Percentiles rank a stretch among this genome's conserved stretches.
These are phyloP conservation scores for Fusarium citri DNA, from an alignment of 2,329 filamentous ascomycete genomes.

Conservation along the genomic window DNA sequence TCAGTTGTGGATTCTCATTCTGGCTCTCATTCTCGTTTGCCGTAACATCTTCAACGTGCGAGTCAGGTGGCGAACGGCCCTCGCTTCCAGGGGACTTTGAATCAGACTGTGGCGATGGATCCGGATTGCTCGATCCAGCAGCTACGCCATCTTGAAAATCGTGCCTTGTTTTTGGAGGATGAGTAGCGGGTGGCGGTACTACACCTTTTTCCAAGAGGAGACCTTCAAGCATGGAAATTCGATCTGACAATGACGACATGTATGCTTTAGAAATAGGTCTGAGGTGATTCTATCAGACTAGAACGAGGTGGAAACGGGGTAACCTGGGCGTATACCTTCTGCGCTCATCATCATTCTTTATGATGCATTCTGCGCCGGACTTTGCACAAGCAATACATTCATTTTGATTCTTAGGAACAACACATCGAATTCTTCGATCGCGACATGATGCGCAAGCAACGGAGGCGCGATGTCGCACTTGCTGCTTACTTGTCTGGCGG, in stretches of 20 bases:
- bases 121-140: background rate
- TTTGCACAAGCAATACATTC: constrained; percentile 65
- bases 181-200: constrained; percentile 61
- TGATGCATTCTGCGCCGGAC: constrained; percentile 63
- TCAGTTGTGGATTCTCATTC: constrained; percentile 30
- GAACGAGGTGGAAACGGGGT: background rate
- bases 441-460: constrained; percentile 67
- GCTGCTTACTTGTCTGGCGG: constrained; percentile 50
- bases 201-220: constrained; percentile 64
- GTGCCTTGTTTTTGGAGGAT: constrained; percentile 64
- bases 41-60: constrained; percentile 49
- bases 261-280: constrained; percentile 70
- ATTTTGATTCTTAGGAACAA: constrained; percentile 63
- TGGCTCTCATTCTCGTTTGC: constrained; percentile 44
- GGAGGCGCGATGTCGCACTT: constrained; percentile 61
- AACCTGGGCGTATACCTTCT: constrained; percentile 55
- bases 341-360: constrained; percentile 68
- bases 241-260: constrained; percentile 67
- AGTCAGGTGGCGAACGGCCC: constrained; percentile 50
- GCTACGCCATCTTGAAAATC: constrained; percentile 48
- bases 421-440: constrained; percentile 60
- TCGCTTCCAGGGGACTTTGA: constrained; percentile 37
- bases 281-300: constrained; percentile 2
- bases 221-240: constrained; percentile 63
- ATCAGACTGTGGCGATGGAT: constrained; percentile 16